A percentile compares a stretch with the other conserved stretches of the same genome.
Conservation (phyloP, 2,329 filamentous ascomycete species). For the Davidsoniella neocaledoniae region DNA sequence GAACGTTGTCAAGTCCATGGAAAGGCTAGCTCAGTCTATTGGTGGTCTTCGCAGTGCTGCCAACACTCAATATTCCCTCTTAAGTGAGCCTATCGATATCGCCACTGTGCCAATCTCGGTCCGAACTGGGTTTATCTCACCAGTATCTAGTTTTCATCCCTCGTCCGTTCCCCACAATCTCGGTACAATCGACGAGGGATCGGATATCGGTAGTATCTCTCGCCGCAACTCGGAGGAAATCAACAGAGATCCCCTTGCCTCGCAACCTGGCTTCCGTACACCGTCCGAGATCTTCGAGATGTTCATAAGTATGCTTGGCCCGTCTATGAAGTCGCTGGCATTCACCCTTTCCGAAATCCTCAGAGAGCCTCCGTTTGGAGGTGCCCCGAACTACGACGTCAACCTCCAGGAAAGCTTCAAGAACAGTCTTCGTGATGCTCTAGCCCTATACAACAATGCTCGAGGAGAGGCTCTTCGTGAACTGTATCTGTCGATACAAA, state of each 20-base stretch:
- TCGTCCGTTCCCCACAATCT: conserved; percentile 16
- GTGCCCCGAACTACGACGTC: conserved; percentile 49
- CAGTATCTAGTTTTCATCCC: conserved; percentile 12
- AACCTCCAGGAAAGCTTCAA: conserved; percentile 65
- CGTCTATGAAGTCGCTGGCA: conserved; percentile 90
- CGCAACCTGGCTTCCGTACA: conserved; percentile 30
- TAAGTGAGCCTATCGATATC: conserved; percentile 37
- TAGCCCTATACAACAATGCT: conserved; percentile 61
- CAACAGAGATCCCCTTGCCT: conserved; percentile 5
- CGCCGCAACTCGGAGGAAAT: conserved; percentile 8
- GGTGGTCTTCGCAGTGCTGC: conserved; percentile 82
- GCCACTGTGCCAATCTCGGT: not conserved
- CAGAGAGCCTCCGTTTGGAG: conserved; percentile 67
- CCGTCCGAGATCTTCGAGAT: conserved; percentile 78
- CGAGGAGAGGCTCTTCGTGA: conserved; percentile 59
- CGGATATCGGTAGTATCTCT: conserved; percentile 1
- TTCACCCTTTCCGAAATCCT: conserved; percentile 81
- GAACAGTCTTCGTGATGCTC: conserved; percentile 62
- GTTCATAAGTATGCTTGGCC: conserved; percentile 77
- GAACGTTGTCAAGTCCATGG: conserved; percentile 66
- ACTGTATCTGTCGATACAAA: conserved; percentile 65
- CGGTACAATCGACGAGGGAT: conserved; percentile 14
- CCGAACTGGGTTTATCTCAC: conserved; percentile 5
- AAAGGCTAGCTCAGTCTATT: conserved; percentile 71
- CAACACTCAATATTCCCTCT: conserved; percentile 69